Conservation (phyloP, 257 asterid species). For the Fraxinus pennsylvanica region DNA sequence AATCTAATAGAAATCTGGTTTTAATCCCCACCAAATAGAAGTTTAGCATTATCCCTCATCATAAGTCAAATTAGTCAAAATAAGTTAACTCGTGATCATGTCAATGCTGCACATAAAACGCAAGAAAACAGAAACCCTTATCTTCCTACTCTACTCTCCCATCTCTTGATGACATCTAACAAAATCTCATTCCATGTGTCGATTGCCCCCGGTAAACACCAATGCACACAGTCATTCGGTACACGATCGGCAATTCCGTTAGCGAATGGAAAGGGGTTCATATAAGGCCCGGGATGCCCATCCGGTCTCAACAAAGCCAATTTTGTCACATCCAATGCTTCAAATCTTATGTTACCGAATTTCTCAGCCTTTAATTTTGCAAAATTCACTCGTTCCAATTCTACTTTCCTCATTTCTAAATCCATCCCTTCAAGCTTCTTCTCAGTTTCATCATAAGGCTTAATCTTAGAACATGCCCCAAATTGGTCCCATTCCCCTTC, state of each 20-base stretch:
- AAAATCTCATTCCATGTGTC: slow-evolving; percentile 82
- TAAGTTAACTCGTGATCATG: not conserved
- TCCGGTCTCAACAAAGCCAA: slow-evolving; percentile 71
- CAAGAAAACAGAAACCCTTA: not conserved
- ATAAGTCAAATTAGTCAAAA: not conserved
- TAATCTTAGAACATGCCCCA: slow-evolving; percentile 67
- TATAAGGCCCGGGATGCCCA: slow-evolving; percentile 88
- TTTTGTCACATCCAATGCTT: slow-evolving; percentile 61
- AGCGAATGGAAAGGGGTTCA: slow-evolving; percentile 67
- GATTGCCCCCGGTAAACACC: slow-evolving; percentile 92
- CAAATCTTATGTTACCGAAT: slow-evolving; percentile 37
- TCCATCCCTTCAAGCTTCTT: slow-evolving; percentile 52
- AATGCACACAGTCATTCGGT: slow-evolving; percentile 82
- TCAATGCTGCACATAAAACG: not conserved
- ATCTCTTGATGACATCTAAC: slow-evolving; percentile 48
- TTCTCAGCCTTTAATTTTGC: slow-evolving; percentile 35
- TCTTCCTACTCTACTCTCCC: slow-evolving; percentile 18
- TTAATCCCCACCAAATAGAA: too few relatives aligned
- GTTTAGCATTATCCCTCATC: too few relatives aligned
- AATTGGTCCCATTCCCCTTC: slow-evolving; percentile 86
- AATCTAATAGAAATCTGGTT: too few relatives aligned
- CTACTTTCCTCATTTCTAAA: slow-evolving; percentile 64
- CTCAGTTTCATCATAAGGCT: slow-evolving; percentile 49
- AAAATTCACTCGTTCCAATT: slow-evolving; percentile 36
- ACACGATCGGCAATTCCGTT: slow-evolving; percentile 57